These are phyloP conservation scores for Aspergillus ruber DNA, from an alignment of 2,329 filamentous ascomycete genomes.

Conservation along the genomic window DNA sequence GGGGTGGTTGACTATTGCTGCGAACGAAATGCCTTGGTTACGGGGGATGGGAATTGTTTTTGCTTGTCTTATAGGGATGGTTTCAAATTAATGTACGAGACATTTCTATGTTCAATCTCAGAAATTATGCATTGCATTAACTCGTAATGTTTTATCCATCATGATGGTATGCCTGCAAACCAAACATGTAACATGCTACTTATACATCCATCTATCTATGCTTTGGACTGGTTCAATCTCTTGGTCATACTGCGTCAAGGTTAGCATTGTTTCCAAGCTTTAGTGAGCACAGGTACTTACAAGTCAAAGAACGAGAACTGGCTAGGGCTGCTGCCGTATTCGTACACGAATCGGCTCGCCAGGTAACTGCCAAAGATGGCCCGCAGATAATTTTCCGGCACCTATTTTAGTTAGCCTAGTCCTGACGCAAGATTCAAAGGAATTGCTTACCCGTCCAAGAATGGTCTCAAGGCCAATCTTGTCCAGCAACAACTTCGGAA, in stretches of 20 bases:
- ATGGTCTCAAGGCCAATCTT: constrained; percentile 90
- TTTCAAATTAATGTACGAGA: not conserved
- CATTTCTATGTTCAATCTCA: no score
- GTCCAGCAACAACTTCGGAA: constrained; percentile 75
- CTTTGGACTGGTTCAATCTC: constrained; percentile 24
- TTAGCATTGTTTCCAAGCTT: constrained; percentile 8
- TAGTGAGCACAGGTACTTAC: constrained; percentile 49
- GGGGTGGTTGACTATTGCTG: constrained; percentile 1
- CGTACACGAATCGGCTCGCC: constrained; percentile 91
- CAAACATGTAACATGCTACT: not conserved
- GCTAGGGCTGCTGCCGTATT: constrained; percentile 84
- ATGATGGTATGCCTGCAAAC: not conserved
- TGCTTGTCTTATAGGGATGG: not conserved
- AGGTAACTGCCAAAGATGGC: constrained; percentile 96
- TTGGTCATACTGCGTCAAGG: constrained; percentile 30
- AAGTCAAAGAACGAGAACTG: constrained; percentile 99
- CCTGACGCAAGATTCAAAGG: not conserved
- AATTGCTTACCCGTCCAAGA: constrained; percentile 60
- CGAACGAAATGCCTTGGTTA: not conserved
- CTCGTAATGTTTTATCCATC: not conserved
- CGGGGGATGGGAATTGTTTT: not conserved
- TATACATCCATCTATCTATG: constrained; percentile 14
- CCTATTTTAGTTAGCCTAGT: constrained; percentile 38
- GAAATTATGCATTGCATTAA: not conserved
- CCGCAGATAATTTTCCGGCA: constrained; percentile 85